A percentile compares a stretch with the other conserved stretches of the same genome.
phyloP scores from a whole-genome alignment of 768 basidiomycete genomes.

The Tulasnella sp. region DNA sequence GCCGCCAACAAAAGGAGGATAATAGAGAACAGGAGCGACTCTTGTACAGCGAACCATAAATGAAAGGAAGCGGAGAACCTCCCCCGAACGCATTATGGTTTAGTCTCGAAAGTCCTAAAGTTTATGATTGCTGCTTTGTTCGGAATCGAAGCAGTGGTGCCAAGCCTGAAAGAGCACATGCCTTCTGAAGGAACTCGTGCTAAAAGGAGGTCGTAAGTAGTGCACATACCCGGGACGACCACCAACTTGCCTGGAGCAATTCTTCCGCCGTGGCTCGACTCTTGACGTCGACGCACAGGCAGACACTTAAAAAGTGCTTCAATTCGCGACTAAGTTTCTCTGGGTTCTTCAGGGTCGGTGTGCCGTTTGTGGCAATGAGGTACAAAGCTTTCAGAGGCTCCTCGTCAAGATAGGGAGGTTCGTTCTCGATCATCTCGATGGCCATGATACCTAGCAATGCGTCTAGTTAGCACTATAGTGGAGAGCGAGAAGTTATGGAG shows the following conservation, averaged over 20 bases:
- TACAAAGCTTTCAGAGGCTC: constrained; percentile 93
- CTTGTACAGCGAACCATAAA: neutral
- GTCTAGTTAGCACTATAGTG: neutral
- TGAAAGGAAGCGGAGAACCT: neutral
- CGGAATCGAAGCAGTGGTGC: constrained; percentile 70
- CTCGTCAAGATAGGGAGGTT: constrained; percentile 93
- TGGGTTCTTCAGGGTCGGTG: constrained; percentile 94
- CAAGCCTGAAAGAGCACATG: constrained; percentile 75
- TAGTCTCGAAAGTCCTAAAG: neutral
- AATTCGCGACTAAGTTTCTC: constrained; percentile 87
- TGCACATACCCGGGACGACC: constrained; percentile 27
- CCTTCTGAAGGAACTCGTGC: constrained; percentile 93
- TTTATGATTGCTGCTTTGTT: constrained; percentile 14
- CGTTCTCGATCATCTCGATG: constrained; percentile 98
- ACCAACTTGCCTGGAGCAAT: constrained; percentile 56
- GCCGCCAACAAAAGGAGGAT: neutral
- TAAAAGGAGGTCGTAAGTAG: constrained; percentile 36
- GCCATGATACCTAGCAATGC: constrained; percentile 70
- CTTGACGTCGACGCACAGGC: constrained; percentile 92
- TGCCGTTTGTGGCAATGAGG: constrained; percentile 96
- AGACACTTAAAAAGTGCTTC: constrained; percentile 96
- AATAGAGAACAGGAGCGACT: neutral
- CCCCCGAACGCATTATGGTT: neutral
- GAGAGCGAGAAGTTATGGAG: neutral
- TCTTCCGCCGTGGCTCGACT: constrained; percentile 56